phyloP scores from a whole-genome alignment of 192 early-diverging fungal species.

The Podila clonocystis region DNA sequence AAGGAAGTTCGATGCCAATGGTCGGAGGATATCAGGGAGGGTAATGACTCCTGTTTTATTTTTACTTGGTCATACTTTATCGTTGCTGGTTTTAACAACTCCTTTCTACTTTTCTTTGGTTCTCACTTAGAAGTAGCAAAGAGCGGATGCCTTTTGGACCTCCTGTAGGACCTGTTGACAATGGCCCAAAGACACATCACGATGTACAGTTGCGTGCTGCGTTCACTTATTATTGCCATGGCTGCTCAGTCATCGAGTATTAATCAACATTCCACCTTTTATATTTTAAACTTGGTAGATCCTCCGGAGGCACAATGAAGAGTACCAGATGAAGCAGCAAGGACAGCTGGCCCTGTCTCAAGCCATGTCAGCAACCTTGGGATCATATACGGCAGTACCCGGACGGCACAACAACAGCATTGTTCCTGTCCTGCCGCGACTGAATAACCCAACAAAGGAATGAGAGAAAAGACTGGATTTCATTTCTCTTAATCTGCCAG shows the following conservation, averaged over 20 bases:
- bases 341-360: slow-evolving; percentile 17
- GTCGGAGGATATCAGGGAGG: slow-evolving; percentile 22
- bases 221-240: too few relatives aligned
- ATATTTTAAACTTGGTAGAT: slow-evolving; percentile 8
- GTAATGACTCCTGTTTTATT: slow-evolving; percentile 2
- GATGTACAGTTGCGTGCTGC: slow-evolving; percentile 10
- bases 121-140: not conserved
- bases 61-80: not conserved
- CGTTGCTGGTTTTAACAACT: not conserved
- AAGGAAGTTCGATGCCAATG: slow-evolving; percentile 22
- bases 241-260: too few relatives aligned
- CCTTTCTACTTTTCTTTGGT: slow-evolving; percentile 2
- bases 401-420: slow-evolving; percentile 33
- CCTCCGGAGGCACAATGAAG: slow-evolving; percentile 35
- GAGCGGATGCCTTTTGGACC: slow-evolving; percentile 34
- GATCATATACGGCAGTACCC: slow-evolving; percentile 21
- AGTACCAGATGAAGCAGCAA: slow-evolving; percentile 24
- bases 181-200: slow-evolving; percentile 38
- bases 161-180: slow-evolving; percentile 26
- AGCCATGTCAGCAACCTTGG: slow-evolving; percentile 16
- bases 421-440: slow-evolving; percentile 25
- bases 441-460: slow-evolving; percentile 8
- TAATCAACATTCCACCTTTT: not conserved
- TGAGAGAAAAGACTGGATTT: too few relatives aligned
- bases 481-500: too few relatives aligned